phyloP scores from a whole-genome alignment of 352 stramenopile genomes.

The Phytopythium delawarense region DNA sequence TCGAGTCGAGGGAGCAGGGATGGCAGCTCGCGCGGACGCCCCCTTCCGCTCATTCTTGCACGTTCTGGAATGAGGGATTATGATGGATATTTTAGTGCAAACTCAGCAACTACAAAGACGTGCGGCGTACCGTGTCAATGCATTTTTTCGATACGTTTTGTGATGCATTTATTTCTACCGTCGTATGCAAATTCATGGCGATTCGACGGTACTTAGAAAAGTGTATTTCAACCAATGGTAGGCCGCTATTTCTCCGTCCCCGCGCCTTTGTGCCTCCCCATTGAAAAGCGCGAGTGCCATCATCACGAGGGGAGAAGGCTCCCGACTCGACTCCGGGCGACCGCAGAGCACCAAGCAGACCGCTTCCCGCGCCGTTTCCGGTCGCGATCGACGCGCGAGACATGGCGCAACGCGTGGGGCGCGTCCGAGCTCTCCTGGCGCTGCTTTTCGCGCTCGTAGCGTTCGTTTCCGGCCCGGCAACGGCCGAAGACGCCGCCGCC shows the following conservation, averaged over 20 bases:
- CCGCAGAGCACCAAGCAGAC: neutral
- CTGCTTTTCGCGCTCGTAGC: constrained; percentile 5
- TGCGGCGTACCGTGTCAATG: no score
- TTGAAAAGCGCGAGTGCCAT: neutral
- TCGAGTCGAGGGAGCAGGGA: no score
- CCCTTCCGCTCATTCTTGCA: no score
- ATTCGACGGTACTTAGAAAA: no score
- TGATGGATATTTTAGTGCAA: no score
- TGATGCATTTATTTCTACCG: no score
- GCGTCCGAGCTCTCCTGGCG: neutral
- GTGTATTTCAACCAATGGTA: neutral
- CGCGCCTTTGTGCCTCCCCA: neutral
- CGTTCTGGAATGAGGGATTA: no score
- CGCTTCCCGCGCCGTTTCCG: neutral
- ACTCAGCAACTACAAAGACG: no score
- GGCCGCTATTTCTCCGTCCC: no score
- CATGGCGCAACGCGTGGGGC: neutral
- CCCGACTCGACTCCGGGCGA: neutral
- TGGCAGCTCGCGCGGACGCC: no score
- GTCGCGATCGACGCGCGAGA: neutral
- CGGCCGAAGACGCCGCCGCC: neutral
- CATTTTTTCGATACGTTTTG: no score
- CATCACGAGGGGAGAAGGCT: neutral
- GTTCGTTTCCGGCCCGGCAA: neutral
- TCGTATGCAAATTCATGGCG: no score